phyloP scores from a whole-genome alignment of 371 early-diverging fungal genomes.

The Mucor circinelloides region DNA sequence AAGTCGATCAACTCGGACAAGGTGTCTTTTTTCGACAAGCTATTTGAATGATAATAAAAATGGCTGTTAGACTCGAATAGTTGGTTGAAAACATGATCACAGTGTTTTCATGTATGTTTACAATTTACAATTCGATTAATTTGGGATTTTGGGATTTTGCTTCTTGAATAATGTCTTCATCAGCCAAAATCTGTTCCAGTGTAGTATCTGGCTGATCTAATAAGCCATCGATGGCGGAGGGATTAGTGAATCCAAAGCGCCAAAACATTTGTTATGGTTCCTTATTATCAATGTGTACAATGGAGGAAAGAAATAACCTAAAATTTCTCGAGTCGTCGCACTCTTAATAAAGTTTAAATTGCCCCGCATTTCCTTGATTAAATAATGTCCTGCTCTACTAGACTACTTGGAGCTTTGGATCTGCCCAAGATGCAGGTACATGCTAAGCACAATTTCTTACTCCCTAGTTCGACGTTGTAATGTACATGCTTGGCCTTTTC shows the following conservation, averaged over 20 bases:
- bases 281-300: background rate
- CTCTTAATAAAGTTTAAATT: background rate
- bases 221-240: conserved; percentile 77
- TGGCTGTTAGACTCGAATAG: background rate
- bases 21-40: conserved; percentile 50
- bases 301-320: background rate
- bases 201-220: conserved; percentile 78
- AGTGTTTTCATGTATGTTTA: conserved; percentile 3
- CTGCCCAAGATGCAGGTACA: background rate
- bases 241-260: conserved; percentile 76
- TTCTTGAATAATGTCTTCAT: conserved; percentile 87
- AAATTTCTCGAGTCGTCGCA: background rate
- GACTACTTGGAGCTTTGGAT: background rate
- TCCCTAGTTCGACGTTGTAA: background rate
- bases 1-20: conserved; percentile 74
- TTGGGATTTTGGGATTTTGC: conserved; percentile 81
- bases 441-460: background rate
- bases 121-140: conserved; percentile 78
- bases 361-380: background rate
- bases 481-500: background rate
- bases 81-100: background rate
- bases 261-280: conserved; percentile 64
- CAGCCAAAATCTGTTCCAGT: conserved; percentile 76
- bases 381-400: background rate
- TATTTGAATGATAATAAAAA: background rate